Base-by-base conservation (phyloP, 2,329 filamentous ascomycete genomes). In the Zymoseptoria crescenta region DNA sequence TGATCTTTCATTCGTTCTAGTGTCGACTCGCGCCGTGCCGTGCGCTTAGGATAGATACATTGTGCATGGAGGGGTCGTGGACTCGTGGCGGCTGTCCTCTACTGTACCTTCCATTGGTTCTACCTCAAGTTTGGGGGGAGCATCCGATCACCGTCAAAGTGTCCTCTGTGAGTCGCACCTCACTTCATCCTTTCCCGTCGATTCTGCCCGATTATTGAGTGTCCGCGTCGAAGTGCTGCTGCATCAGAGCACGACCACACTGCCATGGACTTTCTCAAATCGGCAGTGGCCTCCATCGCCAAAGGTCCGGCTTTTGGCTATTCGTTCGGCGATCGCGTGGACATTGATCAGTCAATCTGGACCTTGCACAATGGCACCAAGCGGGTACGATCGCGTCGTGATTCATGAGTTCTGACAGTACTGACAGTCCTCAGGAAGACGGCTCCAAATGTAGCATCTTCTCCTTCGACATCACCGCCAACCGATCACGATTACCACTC, bases 181-280 rank as follows among this genome's bases (percentile, higher is more conserved):
- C 24, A 24, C 35, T 41, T 41, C 35, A 16, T 41, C 9, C 10
- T 10, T 9, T 16, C 30, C 30, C 10, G 35, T 16, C 35, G 16
- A 4, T 41, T 10, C 35, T 16, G 24, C 35, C 10, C 35, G 4
- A 41, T 10, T 41, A 4, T 10, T 2, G 9, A 10, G 13, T 16
- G 10, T 41, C 35, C 16, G 35, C 10, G 35, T 41, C 24, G 4
- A 24, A 24, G 2, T 24, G 2, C 24, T 24, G 24, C 24, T 24
- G 24, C 3, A 16, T 10, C 35, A 16, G 10, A 41, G 35, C 16
- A 16, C 35, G 5, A 20, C 10, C 4, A 6, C 19, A 8, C 49
- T 10, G 51, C 9, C 67, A 99, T 99, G 94, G 92, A 99, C 74
- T 97, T 97, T 72, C 83, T 99, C 72, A 97, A 97, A 77, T 97